Evolutionary conservation across 345 rosid genomes (phyloP).

Genomic region (Draba incana): DNA sequence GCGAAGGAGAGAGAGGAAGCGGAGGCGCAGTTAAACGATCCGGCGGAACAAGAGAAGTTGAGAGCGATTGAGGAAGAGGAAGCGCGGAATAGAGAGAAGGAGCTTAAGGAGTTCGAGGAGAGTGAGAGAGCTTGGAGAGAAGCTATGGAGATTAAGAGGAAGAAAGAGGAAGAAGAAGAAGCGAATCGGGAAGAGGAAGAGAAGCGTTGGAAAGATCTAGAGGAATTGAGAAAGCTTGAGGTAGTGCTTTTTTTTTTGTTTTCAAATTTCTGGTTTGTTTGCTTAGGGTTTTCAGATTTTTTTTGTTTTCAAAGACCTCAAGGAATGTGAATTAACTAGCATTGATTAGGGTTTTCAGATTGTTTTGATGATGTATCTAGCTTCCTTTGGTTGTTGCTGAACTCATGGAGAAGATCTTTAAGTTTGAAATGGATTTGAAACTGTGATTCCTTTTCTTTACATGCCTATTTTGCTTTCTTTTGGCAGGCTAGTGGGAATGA

Average conservation of each 20-base stretch:
- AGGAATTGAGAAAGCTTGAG: conserved; percentile 46
- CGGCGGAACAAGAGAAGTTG: conserved; percentile 60
- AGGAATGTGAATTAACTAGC: neutral
- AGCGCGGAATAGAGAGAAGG: conserved; percentile 57
- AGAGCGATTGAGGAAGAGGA: conserved; percentile 66
- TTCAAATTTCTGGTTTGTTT: conserved; percentile 17
- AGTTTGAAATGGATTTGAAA: conserved; percentile 2
- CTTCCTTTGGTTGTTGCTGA: conserved; percentile 6
- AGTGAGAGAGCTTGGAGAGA: conserved; percentile 73
- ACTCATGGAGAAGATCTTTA: neutral
- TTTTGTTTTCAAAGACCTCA: neutral
- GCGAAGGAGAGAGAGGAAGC: conserved; percentile 65
- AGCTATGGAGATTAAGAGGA: conserved; percentile 65
- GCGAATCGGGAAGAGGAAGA: conserved; percentile 51
- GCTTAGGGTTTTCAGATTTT: conserved; percentile 12
- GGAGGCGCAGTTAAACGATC: conserved; percentile 65
- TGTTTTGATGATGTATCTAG: neutral
- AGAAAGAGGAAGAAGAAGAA: conserved; percentile 55
- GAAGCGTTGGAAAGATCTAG: conserved; percentile 44
- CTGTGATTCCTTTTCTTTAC: neutral
- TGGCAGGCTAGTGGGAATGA: conserved; percentile 53
- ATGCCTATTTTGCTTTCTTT: conserved; percentile 9
- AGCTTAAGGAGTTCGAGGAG: conserved; percentile 73
- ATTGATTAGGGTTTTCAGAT: neutral
- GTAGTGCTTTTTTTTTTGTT: conserved; percentile 28